phyloP scores from a whole-genome alignment of 176 grass and related monocot genomes.

The Carex cristatella region DNA sequence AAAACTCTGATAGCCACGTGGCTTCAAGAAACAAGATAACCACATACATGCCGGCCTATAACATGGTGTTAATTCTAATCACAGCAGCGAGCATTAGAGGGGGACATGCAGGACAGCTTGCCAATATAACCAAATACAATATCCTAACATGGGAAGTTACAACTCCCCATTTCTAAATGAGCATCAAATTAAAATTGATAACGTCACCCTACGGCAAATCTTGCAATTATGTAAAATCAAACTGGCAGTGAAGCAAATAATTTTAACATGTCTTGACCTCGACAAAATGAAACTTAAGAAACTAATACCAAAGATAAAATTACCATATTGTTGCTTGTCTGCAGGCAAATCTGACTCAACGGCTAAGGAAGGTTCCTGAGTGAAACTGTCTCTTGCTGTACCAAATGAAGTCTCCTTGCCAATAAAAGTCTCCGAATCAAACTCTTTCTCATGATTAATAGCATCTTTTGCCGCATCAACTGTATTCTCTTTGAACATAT shows the following conservation, averaged over 20 bases:
- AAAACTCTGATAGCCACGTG: neutral
- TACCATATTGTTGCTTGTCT: slow-evolving; percentile 8
- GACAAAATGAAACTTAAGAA: neutral
- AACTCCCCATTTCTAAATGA: neutral
- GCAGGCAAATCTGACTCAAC: slow-evolving; percentile 3
- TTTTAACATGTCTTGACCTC: neutral
- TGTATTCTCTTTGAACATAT: slow-evolving; percentile 9
- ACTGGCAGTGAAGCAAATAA: neutral
- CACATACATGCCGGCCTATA: neutral
- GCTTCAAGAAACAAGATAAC: neutral
- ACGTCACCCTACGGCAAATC: neutral
- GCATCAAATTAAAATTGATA: neutral
- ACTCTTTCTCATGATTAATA: neutral
- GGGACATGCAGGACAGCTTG: neutral
- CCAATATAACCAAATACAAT: neutral
- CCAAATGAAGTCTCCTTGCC: neutral
- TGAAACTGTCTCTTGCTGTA: slow-evolving; percentile 21
- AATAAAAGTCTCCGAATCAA: neutral
- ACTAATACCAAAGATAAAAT: neutral
- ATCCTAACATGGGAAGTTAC: neutral
- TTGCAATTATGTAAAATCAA: neutral
- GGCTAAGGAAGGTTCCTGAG: neutral
- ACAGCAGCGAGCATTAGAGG: neutral
- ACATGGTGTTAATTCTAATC: neutral
- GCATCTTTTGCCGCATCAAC: slow-evolving; percentile 7